Conservation (phyloP, 1,284 basidiomycete genomes). For the Cryptococcus hybrid region DNA sequence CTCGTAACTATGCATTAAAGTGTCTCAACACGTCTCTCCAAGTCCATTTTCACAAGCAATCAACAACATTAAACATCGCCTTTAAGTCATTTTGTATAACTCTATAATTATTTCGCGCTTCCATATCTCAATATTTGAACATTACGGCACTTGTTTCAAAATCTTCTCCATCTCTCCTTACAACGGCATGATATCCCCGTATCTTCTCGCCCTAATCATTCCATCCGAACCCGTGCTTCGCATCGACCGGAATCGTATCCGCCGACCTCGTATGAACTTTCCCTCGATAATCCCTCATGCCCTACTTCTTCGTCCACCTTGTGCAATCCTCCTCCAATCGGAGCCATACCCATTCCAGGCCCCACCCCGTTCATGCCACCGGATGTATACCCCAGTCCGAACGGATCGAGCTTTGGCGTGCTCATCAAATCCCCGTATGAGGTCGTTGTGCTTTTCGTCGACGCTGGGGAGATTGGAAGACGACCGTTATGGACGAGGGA, state of each 20-base stretch:
- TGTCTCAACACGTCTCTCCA: too few species aligned
- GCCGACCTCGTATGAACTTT: slow-evolving; percentile 12
- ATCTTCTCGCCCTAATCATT: neutral
- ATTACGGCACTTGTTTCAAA: too few species aligned
- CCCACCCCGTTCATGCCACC: neutral
- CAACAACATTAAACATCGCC: too few species aligned
- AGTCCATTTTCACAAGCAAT: too few species aligned
- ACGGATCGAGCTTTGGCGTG: slow-evolving; percentile 10
- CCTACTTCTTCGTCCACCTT: neutral
- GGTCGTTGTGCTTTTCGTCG: neutral
- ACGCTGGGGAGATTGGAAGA: neutral
- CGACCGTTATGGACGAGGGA: neutral
- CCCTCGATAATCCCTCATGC: neutral
- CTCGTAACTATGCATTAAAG: too few species aligned
- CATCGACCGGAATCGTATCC: slow-evolving; percentile 27
- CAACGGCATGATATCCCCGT: too few species aligned
- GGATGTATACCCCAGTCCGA: slow-evolving; percentile 11
- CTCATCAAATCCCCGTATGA: neutral
- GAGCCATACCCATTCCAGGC: too few species aligned
- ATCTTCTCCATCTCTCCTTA: too few species aligned
- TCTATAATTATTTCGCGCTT: too few species aligned
- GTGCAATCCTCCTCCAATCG: neutral
- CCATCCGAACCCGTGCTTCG: slow-evolving; percentile 21
- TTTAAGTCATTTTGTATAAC: too few species aligned
- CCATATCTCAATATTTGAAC: too few species aligned